Conservation (phyloP, 352 stramenopile species). For the Stramenopiles sp. region DNA sequence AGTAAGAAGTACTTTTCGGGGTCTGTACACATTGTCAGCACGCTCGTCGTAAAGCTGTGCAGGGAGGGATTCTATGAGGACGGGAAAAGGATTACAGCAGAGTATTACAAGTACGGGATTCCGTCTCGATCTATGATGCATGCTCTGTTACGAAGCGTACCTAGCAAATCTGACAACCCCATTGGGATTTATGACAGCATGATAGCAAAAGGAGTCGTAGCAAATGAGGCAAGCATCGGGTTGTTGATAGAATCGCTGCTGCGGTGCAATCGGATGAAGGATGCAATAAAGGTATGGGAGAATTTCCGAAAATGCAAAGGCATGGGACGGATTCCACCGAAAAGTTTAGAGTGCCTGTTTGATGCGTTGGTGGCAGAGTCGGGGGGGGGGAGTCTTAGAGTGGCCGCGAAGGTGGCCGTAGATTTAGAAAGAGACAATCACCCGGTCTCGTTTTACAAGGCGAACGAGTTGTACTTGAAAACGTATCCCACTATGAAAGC, state of each 20-base stretch:
- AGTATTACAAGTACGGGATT: neutral
- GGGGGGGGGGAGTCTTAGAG: neutral
- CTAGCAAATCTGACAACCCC: neutral
- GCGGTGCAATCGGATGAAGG: neutral
- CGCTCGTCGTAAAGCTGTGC: too few species aligned
- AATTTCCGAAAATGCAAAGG: neutral
- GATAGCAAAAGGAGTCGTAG: neutral
- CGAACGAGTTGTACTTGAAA: neutral
- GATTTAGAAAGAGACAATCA: neutral
- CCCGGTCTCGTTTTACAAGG: neutral
- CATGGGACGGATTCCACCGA: neutral
- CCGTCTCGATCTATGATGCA: neutral
- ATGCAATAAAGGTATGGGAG: neutral
- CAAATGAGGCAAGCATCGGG: neutral
- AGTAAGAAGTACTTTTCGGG: too few species aligned
- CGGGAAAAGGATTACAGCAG: neutral
- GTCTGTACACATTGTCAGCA: too few species aligned
- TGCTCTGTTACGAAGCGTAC: neutral
- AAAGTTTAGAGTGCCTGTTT: neutral
- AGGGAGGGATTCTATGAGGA: neutral
- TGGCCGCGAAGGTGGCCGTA: neutral
- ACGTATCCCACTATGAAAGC: too few species aligned
- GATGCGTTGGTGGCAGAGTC: neutral
- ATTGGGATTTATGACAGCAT: neutral
- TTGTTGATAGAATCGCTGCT: neutral